Evolutionary conservation across 1,139 yeast species (phyloP).

Genomic region (Yamadazyma blattariae): DNA sequence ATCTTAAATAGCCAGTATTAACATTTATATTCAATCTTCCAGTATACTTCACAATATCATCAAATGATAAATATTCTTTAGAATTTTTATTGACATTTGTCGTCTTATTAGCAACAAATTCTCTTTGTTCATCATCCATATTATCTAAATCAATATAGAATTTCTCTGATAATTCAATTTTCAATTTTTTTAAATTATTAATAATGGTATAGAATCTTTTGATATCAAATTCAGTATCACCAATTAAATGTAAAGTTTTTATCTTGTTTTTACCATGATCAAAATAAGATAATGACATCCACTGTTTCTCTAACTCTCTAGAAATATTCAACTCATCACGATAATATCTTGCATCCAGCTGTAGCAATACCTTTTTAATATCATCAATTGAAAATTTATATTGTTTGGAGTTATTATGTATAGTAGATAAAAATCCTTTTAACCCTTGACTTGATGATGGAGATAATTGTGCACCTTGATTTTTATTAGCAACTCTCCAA

Average conservation of each 20-base stretch:
- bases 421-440: conserved; percentile 10
- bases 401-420: conserved; percentile 25
- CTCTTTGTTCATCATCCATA: conserved; percentile 24
- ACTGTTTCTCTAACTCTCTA: conserved; percentile 57
- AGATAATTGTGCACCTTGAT: conserved; percentile 11
- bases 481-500: conserved; percentile 47
- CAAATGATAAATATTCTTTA: conserved; percentile 51
- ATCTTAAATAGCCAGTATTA: conserved; percentile 26
- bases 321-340: conserved; percentile 80
- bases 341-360: conserved; percentile 73
- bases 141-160: conserved; percentile 30
- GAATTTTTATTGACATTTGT: conserved; percentile 17
- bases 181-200: conserved; percentile 49
- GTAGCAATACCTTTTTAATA: conserved; percentile 65
- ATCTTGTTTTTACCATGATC: conserved; percentile 55
- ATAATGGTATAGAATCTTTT: conserved; percentile 53
- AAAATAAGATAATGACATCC: conserved; percentile 80
- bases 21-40: conserved; percentile 65
- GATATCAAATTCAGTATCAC: conserved; percentile 61
- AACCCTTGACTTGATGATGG: conserved; percentile 13
- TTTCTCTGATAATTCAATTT: conserved; percentile 30
- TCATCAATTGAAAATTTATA: conserved; percentile 58
- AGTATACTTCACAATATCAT: conserved; percentile 66
- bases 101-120: conserved; percentile 20
- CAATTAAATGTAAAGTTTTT: conserved; percentile 68